These are phyloP conservation scores for Trypanosoma conorhini DNA, from an alignment of 208 protist species.

Conservation along the genomic window DNA sequence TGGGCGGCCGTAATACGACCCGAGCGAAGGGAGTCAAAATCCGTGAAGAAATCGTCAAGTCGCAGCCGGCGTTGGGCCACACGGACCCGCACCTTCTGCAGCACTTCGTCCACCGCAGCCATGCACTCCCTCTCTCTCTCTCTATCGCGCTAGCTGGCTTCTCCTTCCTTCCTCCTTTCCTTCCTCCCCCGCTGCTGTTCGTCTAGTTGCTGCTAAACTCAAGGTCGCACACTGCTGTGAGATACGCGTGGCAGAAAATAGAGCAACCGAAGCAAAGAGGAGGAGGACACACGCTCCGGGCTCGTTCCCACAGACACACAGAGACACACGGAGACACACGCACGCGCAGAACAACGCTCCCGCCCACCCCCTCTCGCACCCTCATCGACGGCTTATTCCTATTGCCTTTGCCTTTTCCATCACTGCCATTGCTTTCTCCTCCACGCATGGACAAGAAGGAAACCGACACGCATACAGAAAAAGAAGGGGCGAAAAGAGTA, in stretches of 20 bases:
- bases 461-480: background rate
- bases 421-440: background rate
- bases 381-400: background rate
- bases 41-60: constrained; percentile 77
- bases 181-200: background rate
- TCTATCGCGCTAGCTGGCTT: background rate
- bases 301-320: background rate
- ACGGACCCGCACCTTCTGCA: constrained; percentile 53
- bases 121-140: too few relatives aligned
- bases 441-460: background rate
- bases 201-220: background rate
- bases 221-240: background rate
- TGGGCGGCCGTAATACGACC: constrained; percentile 79
- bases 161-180: background rate
- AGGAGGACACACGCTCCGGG: background rate
- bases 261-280: constrained; percentile 7
- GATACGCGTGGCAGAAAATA: background rate
- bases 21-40: constrained; percentile 81
- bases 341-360: background rate
- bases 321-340: background rate
- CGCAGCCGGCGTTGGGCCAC: constrained; percentile 68
- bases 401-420: background rate
- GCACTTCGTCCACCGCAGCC: constrained; percentile 30
- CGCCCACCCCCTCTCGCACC: background rate
- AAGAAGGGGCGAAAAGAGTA: background rate